Evolutionary conservation across 202 grass and related monocot species (phyloP).

Genomic region (Cymbopogon flexuosus): DNA sequence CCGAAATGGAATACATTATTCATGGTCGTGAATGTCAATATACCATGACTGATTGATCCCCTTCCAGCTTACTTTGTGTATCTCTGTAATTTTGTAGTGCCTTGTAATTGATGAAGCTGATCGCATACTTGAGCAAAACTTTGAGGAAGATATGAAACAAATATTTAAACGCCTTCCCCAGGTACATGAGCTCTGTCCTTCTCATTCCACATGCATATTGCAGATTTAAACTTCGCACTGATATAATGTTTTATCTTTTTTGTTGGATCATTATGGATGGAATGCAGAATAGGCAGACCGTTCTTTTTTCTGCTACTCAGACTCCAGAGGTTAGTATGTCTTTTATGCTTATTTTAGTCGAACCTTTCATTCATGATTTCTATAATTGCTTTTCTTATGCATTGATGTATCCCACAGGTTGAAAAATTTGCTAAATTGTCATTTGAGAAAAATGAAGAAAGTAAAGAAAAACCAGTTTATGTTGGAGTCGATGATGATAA

Average conservation of each 20-base stretch:
- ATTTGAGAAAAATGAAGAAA: conserved; percentile 85
- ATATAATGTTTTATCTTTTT: background rate
- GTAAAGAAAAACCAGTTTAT: conserved; percentile 76
- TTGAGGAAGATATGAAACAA: conserved; percentile 99
- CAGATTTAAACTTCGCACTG: background rate
- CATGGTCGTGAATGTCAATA: background rate
- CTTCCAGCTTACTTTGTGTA: background rate
- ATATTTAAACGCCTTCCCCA: conserved; percentile 92
- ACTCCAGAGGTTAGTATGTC: conserved; percentile 60
- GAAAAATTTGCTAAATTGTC: conserved; percentile 88
- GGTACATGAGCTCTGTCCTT: conserved; percentile 41
- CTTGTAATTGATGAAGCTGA: conserved; percentile 99
- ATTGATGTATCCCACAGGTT: conserved; percentile 45
- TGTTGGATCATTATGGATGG: background rate
- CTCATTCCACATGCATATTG: conserved; percentile 7
- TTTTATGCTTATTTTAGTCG: background rate
- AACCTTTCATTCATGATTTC: conserved; percentile 4
- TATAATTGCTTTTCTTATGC: background rate
- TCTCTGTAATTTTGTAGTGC: conserved; percentile 48
- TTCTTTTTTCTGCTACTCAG: conserved; percentile 92
- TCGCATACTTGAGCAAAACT: conserved; percentile 86
- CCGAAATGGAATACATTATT: background rate
- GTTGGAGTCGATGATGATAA: conserved; percentile 88
- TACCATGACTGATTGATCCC: background rate
- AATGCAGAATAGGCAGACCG: conserved; percentile 84